phyloP scores from a whole-genome alignment of 441 rosid genomes.

The Populus hybrid region DNA sequence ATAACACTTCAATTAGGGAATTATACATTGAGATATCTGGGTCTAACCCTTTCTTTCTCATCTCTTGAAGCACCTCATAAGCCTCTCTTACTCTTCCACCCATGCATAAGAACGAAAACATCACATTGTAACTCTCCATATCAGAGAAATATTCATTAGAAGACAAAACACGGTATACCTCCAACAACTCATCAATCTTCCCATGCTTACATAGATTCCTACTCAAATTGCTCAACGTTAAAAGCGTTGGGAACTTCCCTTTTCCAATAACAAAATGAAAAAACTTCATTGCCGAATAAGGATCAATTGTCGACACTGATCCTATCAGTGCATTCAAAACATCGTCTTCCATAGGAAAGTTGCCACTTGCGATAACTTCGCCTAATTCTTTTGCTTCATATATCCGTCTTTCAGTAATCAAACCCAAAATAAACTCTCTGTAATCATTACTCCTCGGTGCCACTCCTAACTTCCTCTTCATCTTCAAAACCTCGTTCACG shows the following conservation, averaged over 20 bases:
- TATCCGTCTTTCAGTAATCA: conserved; percentile 53
- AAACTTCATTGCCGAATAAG: conserved; percentile 51
- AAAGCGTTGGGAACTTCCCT: conserved; percentile 52
- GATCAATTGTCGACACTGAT: conserved; percentile 61
- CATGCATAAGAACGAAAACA: conserved; percentile 63
- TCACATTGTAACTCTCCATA: conserved; percentile 51
- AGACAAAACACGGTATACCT: conserved; percentile 48
- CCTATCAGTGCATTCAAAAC: conserved; percentile 65
- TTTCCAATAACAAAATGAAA: conserved; percentile 47
- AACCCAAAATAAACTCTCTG: conserved; percentile 50
- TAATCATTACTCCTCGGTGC: conserved; percentile 80
- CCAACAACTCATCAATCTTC: conserved; percentile 48
- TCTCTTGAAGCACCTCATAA: conserved; percentile 64
- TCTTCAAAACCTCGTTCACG: conserved; percentile 59
- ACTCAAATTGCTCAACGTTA: conserved; percentile 61
- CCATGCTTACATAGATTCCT: conserved; percentile 61
- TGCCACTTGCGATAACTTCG: conserved; percentile 62
- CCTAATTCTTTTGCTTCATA: conserved; percentile 67
- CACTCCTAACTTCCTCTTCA: conserved; percentile 89
- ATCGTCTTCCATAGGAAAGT: conserved; percentile 70
- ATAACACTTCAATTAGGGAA: conserved; percentile 73
- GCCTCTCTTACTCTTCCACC: conserved; percentile 79
- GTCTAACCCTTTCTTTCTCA: conserved; percentile 72
- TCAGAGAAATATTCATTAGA: conserved; percentile 50
- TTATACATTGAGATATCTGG: conserved; percentile 65